Evolutionary conservation across 148 eudicot genomes (phyloP).

Genomic region (Nyssa sinensis): DNA sequence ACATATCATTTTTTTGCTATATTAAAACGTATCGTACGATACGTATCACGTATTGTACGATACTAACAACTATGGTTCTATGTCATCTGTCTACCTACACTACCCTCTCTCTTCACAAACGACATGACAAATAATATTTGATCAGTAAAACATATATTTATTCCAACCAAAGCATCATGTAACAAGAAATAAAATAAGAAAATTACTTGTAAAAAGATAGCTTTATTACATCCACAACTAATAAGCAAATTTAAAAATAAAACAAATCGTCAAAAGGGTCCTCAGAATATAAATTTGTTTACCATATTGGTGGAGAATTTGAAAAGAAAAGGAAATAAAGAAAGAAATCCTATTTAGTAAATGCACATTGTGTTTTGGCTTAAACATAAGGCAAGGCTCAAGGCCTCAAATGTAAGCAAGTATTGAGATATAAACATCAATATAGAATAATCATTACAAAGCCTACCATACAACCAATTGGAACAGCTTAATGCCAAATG

Average conservation of each 20-base stretch:
- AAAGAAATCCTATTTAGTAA: background rate
- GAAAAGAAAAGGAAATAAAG: no score
- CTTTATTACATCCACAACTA: background rate
- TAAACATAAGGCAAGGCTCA: background rate
- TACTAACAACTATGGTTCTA: no score
- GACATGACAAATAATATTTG: background rate
- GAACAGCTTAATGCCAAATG: background rate
- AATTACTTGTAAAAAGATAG: background rate
- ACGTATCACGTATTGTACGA: no score
- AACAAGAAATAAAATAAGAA: no score
- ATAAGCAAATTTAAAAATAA: background rate
- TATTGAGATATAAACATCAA: background rate
- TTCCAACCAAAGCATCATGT: no score
- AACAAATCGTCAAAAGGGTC: background rate
- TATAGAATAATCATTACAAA: background rate
- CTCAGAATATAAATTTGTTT: background rate
- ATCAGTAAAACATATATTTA: background rate
- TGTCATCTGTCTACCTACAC: background rate
- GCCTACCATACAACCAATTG: background rate
- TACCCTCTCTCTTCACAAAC: no score
- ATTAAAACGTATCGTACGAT: no score
- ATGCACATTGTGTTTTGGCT: conserved; percentile 1
- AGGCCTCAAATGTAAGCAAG: conserved; percentile 3
- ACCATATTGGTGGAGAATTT: no score
- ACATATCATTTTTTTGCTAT: no score